These are phyloP conservation scores for Neofusicoccum parvum DNA, from an alignment of 2,329 filamentous ascomycete species.

Conservation along the genomic window DNA sequence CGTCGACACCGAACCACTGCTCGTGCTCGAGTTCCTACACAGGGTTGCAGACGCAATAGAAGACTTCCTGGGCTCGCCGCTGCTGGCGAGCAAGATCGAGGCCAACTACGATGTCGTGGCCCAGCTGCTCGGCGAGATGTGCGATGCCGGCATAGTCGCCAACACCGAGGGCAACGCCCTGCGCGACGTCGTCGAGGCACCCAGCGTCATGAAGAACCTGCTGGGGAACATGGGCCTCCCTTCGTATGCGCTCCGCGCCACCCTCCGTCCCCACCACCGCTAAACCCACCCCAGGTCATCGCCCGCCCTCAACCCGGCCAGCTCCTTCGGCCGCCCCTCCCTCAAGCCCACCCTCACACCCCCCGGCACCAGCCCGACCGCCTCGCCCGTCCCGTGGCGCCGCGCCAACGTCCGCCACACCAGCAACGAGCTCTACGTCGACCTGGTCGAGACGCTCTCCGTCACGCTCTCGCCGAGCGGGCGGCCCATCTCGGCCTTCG, in stretches of 20 bases:
- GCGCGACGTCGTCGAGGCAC: constrained; percentile 87
- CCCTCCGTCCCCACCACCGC: neutral
- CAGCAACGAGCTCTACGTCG: constrained; percentile 95
- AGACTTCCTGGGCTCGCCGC: constrained; percentile 86
- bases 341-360: constrained; percentile 26
- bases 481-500: constrained; percentile 80
- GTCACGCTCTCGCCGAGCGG: constrained; percentile 91
- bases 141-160: constrained; percentile 84
- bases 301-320: constrained; percentile 13
- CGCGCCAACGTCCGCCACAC: constrained; percentile 91
- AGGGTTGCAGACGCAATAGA: constrained; percentile 89
- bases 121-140: constrained; percentile 93
- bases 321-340: constrained; percentile 12
- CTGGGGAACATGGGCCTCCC: constrained; percentile 85
- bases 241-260: constrained; percentile 51
- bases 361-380: constrained; percentile 22
- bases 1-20: constrained; percentile 82
- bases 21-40: constrained; percentile 92
- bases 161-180: constrained; percentile 94
- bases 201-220: constrained; percentile 85
- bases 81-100: constrained; percentile 85
- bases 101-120: constrained; percentile 90
- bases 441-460: constrained; percentile 85
- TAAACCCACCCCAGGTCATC: constrained; percentile 10
- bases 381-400: constrained; percentile 76